Evolutionary conservation across 2,329 filamentous ascomycete genomes (phyloP).

Genomic region (Gremmenia infestans): DNA sequence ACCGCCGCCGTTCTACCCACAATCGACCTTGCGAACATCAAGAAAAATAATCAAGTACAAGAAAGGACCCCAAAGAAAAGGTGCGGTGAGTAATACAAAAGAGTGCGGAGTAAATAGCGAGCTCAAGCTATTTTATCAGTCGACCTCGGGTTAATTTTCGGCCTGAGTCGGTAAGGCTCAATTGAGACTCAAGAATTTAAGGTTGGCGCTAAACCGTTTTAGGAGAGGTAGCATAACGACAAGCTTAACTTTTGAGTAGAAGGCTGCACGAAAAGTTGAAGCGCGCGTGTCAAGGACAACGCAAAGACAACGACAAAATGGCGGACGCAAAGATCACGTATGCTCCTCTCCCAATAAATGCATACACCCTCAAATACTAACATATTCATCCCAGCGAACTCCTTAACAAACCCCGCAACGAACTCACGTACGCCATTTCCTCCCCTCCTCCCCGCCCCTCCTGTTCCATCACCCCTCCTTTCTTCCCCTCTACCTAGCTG

Average conservation of each 20-base stretch:
- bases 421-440: constrained; percentile 71
- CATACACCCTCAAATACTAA: constrained; percentile 17
- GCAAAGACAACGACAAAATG: constrained; percentile 41
- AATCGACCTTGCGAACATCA: constrained; percentile 55
- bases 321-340: constrained; percentile 70
- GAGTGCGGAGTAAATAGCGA: constrained; percentile 16
- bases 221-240: constrained; percentile 19
- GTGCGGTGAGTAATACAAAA: constrained; percentile 13
- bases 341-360: constrained; percentile 3
- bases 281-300: constrained; percentile 18
- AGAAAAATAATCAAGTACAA: constrained; percentile 25
- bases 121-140: background rate
- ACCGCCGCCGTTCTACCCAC: constrained; percentile 48
- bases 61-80: constrained; percentile 7
- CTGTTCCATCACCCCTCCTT: constrained; percentile 10
- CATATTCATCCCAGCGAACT: constrained; percentile 59
- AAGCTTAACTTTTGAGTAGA: background rate
- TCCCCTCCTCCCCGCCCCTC: constrained; percentile 8
- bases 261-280: constrained; percentile 9
- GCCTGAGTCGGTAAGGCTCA: constrained; percentile 9
- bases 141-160: constrained; percentile 17
- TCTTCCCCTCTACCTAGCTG: constrained; percentile 12
- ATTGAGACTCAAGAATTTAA: constrained; percentile 4
- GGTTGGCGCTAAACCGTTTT: constrained; percentile 22
- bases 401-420: constrained; percentile 79